Conservation (phyloP, 495 filamentous ascomycete genomes). For the Viridothelium virens region DNA sequence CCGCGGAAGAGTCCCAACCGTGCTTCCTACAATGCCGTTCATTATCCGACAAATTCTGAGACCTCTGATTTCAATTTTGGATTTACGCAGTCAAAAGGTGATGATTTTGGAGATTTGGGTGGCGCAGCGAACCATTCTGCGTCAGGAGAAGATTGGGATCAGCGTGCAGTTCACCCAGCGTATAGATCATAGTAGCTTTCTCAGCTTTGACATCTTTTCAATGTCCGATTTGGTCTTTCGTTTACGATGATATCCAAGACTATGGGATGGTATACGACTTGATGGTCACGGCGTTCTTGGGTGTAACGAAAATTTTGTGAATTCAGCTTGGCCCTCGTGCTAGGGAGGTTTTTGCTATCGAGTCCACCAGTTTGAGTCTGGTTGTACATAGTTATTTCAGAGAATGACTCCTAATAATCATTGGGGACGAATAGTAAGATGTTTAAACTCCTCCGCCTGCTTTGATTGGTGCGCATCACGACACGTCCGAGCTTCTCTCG, state of each 20-base stretch:
- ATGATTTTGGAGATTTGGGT: neutral
- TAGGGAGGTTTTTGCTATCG: too few relatives aligned
- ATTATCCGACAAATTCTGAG: conserved; percentile 3
- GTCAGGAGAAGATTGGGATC: neutral
- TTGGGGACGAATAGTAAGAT: neutral
- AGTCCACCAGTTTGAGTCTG: neutral
- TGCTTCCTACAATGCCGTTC: neutral
- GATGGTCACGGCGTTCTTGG: neutral
- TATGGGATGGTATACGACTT: neutral
- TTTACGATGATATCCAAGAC: conserved; percentile 3
- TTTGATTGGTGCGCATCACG: neutral
- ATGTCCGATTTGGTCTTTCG: neutral
- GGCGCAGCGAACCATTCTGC: neutral
- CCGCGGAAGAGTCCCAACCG: neutral
- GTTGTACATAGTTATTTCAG: neutral
- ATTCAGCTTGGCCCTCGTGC: too few relatives aligned
- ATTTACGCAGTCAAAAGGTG: neutral
- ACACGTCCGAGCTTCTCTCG: neutral
- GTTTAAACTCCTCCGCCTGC: neutral
- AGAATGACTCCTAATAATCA: neutral
- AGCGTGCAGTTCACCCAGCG: neutral
- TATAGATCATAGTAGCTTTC: neutral
- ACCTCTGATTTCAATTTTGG: conserved; percentile 8
- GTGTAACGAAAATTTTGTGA: too few relatives aligned
- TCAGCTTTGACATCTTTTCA: neutral